These are phyloP conservation scores for Boeremia lycopersici DNA, from an alignment of 2,329 filamentous ascomycete genomes.

Conservation along the genomic window DNA sequence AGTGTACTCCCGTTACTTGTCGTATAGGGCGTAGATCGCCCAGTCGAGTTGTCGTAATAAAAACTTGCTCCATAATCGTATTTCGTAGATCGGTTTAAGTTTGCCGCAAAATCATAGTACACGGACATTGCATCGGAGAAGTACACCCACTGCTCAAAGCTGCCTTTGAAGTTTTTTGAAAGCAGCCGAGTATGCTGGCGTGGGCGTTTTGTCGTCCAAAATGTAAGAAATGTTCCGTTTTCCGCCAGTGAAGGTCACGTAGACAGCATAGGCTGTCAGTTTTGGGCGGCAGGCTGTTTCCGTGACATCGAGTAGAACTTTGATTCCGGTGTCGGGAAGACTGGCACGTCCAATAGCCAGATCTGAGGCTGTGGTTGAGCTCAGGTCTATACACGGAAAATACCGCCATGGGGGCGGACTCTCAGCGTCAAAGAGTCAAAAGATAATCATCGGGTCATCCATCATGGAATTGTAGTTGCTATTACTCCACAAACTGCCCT, in stretches of 20 bases:
- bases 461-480: too few relatives aligned
- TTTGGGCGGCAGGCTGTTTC: background rate
- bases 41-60: too few relatives aligned
- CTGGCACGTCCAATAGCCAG: too few relatives aligned
- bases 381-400: background rate
- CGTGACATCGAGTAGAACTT: background rate
- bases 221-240: background rate
- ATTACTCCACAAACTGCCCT: too few relatives aligned
- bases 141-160: background rate
- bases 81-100: too few relatives aligned
- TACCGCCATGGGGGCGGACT: too few relatives aligned
- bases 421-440: too few relatives aligned
- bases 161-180: background rate
- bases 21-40: too few relatives aligned
- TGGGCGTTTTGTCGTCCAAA: background rate
- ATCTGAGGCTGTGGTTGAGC: too few relatives aligned
- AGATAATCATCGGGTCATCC: too few relatives aligned
- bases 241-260: background rate
- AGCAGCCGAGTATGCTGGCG: background rate
- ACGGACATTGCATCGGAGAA: background rate
- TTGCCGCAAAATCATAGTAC: background rate
- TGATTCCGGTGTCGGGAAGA: background rate
- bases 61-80: too few relatives aligned
- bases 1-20: too few relatives aligned
- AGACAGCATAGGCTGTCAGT: background rate